Evolutionary conservation across 805 yeast species (phyloP).

Genomic region (Ascoidea tarda): DNA sequence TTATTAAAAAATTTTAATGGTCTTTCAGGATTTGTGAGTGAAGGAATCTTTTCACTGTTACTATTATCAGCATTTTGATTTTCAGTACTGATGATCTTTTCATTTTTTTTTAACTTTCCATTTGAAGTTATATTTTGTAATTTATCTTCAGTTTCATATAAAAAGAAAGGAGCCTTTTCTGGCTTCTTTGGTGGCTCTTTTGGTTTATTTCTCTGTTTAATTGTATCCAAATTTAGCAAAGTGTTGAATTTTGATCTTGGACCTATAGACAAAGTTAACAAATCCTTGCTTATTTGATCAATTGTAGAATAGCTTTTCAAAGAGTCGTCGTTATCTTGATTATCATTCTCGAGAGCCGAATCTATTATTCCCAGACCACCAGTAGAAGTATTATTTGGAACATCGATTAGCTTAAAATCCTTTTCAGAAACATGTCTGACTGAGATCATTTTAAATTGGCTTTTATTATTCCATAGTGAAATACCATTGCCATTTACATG

Average conservation of each 20-base stretch:
- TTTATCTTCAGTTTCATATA: slow-evolving; percentile 20
- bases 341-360: slow-evolving; percentile 51
- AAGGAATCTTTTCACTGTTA: neutral
- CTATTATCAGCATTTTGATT: slow-evolving; percentile 12
- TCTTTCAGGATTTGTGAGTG: neutral
- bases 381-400: slow-evolving; percentile 73
- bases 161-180: slow-evolving; percentile 69
- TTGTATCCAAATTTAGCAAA: slow-evolving; percentile 66
- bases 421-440: slow-evolving; percentile 57
- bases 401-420: slow-evolving; percentile 44
- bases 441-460: slow-evolving; percentile 69
- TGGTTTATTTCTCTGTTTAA: slow-evolving; percentile 81
- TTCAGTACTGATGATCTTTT: slow-evolving; percentile 8
- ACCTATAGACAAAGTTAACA: slow-evolving; percentile 63
- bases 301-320: slow-evolving; percentile 31
- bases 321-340: slow-evolving; percentile 17
- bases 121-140: slow-evolving; percentile 2
- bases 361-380: slow-evolving; percentile 60
- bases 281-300: slow-evolving; percentile 44
- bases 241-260: slow-evolving; percentile 74
- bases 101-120: slow-evolving; percentile 12
- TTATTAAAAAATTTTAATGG: slow-evolving; percentile 13
- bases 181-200: slow-evolving; percentile 79
- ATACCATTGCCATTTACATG: slow-evolving; percentile 88
- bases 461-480: slow-evolving; percentile 80